These are phyloP conservation scores for Umbelopsis vinacea DNA, from an alignment of 192 early-diverging fungal genomes.

Conservation along the genomic window DNA sequence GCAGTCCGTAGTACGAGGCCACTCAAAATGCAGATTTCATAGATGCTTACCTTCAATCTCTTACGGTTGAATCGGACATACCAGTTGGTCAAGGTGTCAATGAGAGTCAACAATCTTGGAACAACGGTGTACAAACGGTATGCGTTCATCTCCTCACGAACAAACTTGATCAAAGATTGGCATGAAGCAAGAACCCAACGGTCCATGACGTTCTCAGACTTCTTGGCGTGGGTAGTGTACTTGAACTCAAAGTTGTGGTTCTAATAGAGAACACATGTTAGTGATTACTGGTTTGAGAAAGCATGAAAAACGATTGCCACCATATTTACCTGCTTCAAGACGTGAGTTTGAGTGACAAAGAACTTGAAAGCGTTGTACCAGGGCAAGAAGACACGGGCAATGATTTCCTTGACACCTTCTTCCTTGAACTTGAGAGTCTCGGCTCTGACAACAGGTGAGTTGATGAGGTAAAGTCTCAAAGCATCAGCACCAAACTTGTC, in stretches of 20 bases:
- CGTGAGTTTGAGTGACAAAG: conserved; percentile 88
- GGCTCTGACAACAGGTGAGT: conserved; percentile 96
- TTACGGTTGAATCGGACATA: conserved; percentile 98
- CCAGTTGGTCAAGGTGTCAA: conserved; percentile 98
- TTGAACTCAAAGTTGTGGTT: conserved; percentile 75
- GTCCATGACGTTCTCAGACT: conserved; percentile 94
- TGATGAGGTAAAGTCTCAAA: conserved; percentile 94
- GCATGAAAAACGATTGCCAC: neutral
- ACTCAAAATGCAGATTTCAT: too few relatives aligned
- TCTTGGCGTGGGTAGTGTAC: conserved; percentile 74
- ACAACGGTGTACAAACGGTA: conserved; percentile 99
- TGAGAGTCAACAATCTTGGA: conserved; percentile 84
- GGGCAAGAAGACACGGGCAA: conserved; percentile 93
- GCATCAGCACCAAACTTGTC: conserved; percentile 93
- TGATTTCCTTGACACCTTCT: conserved; percentile 95
- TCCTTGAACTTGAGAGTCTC: conserved; percentile 95
- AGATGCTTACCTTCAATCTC: conserved; percentile 72
- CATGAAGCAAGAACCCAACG: conserved; percentile 96
- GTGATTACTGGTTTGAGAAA: neutral
- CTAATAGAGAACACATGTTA: conserved; percentile 23
- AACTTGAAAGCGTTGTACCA: conserved; percentile 99
- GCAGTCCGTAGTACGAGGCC: neutral
- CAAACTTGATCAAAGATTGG: conserved; percentile 93
- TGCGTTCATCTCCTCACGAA: conserved; percentile 89
- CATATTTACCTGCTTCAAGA: conserved; percentile 80